phyloP scores from a whole-genome alignment of 1,284 basidiomycete genomes.

The Microbotryum saponariae region DNA sequence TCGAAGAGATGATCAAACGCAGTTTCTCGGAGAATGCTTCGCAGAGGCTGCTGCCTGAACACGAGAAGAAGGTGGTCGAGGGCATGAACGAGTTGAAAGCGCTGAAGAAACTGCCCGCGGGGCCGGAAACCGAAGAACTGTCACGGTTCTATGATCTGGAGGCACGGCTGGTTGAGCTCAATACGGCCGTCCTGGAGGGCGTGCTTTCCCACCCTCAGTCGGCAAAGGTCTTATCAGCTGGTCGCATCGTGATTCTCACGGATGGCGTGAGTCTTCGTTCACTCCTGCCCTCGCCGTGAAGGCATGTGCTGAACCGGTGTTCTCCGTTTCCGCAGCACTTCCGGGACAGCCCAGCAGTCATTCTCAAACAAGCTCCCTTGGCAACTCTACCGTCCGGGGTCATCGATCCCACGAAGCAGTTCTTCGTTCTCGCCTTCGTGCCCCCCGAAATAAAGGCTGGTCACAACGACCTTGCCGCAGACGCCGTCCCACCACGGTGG shows the following conservation, averaged over 20 bases:
- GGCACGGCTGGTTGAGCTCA: conserved; percentile 57
- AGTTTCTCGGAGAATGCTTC: conserved; percentile 98
- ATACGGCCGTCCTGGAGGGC: conserved; percentile 59
- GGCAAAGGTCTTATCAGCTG: conserved; percentile 59
- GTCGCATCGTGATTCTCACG: conserved; percentile 73
- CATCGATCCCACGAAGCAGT: conserved; percentile 51
- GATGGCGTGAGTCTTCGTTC: conserved; percentile 56
- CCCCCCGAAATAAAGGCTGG: conserved; percentile 38
- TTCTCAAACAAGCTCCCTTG: conserved; percentile 62
- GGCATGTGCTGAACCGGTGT: neutral
- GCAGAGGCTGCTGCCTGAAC: conserved; percentile 83
- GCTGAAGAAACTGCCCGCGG: conserved; percentile 58
- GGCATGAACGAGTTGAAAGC: conserved; percentile 63
- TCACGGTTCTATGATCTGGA: conserved; percentile 70
- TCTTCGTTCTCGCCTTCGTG: conserved; percentile 67
- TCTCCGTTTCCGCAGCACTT: conserved; percentile 58
- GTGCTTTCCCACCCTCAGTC: conserved; percentile 60
- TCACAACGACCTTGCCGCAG: conserved; percentile 53
- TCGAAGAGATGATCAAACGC: conserved; percentile 99
- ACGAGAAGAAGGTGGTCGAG: conserved; percentile 76
- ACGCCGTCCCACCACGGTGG: conserved; percentile 54
- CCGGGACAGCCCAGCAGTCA: conserved; percentile 60
- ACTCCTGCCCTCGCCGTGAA: neutral
- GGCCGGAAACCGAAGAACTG: conserved; percentile 52
- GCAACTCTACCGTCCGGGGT: conserved; percentile 45